Evolutionary conservation across 257 asterid genomes (phyloP).

Genomic region (Lavandula angustifolia): DNA sequence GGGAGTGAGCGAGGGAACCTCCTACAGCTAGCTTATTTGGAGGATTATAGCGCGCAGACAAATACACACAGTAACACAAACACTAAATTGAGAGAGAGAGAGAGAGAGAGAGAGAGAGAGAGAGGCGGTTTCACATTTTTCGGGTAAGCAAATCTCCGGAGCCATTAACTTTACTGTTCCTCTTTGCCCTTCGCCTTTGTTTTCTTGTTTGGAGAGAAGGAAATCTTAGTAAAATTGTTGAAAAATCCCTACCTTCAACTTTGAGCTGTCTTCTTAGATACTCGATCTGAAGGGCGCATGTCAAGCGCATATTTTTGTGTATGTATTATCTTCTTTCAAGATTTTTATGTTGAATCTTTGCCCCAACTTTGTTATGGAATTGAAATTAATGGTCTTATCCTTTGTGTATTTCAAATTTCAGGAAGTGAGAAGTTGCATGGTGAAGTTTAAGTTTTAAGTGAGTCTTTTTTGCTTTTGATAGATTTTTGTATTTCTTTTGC

Average conservation of each 20-base stretch:
- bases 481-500: conserved; percentile 10
- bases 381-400: not conserved
- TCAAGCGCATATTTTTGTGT: conserved; percentile 11
- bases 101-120: not conserved
- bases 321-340: conserved; percentile 2
- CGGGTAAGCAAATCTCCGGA: conserved; percentile 40
- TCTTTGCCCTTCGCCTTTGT: conserved; percentile 11
- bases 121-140: conserved; percentile 44
- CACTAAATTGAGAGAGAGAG: conserved; percentile 31
- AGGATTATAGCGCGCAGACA: conserved; percentile 40
- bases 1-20: conserved; percentile 33
- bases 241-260: conserved; percentile 36
- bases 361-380: conserved; percentile 21
- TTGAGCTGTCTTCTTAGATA: conserved; percentile 18
- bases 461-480: not conserved
- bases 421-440: conserved; percentile 29
- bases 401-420: not conserved
- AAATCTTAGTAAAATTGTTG: conserved; percentile 21
- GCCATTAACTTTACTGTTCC: conserved; percentile 39
- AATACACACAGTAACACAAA: conserved; percentile 26
- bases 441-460: not conserved
- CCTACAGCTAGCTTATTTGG: conserved; percentile 23
- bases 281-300: conserved; percentile 39
- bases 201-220: not conserved
- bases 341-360: conserved; percentile 9